Evolutionary conservation across 2,329 filamentous ascomycete genomes (phyloP), one percentile per base, ranked within the genome.

Genomic region (Fusarium albidum): DNA sequence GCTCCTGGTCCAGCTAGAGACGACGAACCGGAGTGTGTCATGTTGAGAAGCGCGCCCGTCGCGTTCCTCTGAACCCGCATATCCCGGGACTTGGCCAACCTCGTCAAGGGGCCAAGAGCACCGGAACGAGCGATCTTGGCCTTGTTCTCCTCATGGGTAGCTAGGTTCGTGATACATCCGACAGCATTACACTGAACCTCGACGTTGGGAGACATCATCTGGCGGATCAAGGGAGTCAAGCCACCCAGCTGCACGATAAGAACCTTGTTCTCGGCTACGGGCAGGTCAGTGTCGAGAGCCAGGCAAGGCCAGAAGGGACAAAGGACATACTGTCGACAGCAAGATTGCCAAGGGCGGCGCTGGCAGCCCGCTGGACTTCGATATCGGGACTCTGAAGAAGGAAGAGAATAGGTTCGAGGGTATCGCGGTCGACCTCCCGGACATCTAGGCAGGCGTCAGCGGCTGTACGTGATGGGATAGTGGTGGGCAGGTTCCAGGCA

Each of bases 101-200:
- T 86, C 38, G 95, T 99, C 65, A 99, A 79, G 9, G 95, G 95
- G 8, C 90, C 91, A 50, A 99, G 82, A 48, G 95, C 95, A 52
- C 95, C 95, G 4, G 95, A 99, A 57, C 92, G 86, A 64, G 95
- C 95, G 73, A 99, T 99, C 78, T 96, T 97, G 52, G 95, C 93
- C 79, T 99, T 99, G 79, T 99, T 99, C 67, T 98, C 95, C 77
- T 99, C 95, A 70, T 99, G 95, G 3, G 95, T 99, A 48, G 95
- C 95, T 50, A 99, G 78, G 71, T 99, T 99, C 38, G 95, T 99
- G 73, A 99, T 99, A 79, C 95, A 99, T 44, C 95, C 95, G 56
- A 99, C 95, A 35, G 95, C 95, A 74, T 99, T 99, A 81, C 95
- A 99, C 76, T 99, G 95, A 21, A 99, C 95, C 73, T 99, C 95